Base-by-base conservation (phyloP, 495 filamentous ascomycete genomes). In the Aspergillus saccharolyticus region DNA sequence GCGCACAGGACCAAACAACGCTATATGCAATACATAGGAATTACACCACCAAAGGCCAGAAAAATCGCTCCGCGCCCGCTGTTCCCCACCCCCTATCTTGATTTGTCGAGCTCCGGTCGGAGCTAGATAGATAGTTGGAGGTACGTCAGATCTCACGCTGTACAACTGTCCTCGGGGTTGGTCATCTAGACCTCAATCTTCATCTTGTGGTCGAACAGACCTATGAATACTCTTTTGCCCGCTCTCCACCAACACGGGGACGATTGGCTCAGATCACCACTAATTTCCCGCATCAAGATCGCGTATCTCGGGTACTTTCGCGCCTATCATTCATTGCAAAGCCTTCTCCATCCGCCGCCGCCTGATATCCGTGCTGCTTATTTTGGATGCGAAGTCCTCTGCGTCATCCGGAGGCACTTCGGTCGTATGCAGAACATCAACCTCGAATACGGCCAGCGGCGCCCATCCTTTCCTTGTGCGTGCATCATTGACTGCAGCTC, bases 341-440 rank as follows among this genome's bases (percentile, higher is more conserved):
- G 76, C 68, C 48, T 66, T 63, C 55, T 78, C 67, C 72, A 72
- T 73, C 53, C 72, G 71, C 14, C 73, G 77, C 47, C 78, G 81
- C 65, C 85, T 74, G 53, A 87, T 83, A 60, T 83, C 86, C 1
- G 89, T 90, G 70, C 94, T 97, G 77, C 92, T 96, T 64, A 98
- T 88, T 72, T 96, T 98, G 25, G 80, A 78, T 4, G 85, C 82
- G 66, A 93, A 96, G 49, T 68, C 70, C 33, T 83, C 80, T 15
- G 74, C 72, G 19, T 65, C 60, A 18, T 59, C 55, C 10, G 81
- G 80, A 8, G 78, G 66, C 28, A 78, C 69, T 43, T 87, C 87
- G 12, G 80, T 78, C 10, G 85, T 78, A 69, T 91, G 85, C 18
- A 97, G 80, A 33, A 97, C 91, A 62, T 94, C 90, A n/a, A 97